These are phyloP conservation scores for Zygotorulaspora mrakii DNA, from an alignment of 1,139 yeast genomes.

Conservation along the genomic window DNA sequence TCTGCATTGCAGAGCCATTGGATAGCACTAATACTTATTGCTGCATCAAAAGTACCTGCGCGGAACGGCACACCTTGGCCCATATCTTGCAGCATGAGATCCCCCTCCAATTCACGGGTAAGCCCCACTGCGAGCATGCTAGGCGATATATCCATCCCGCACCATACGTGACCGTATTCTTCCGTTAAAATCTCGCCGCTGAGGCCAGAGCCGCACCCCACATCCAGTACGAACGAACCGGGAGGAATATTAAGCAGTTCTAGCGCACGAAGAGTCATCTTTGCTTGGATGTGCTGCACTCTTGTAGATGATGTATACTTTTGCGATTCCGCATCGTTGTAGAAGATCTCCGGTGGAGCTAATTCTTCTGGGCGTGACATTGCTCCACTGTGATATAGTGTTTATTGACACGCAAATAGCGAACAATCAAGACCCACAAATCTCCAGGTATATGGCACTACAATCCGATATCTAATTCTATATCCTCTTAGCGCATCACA, in stretches of 20 bases:
- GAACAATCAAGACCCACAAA: no score
- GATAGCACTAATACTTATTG: slow-evolving; percentile 88
- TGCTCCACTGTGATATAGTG: no score
- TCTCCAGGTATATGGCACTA: no score
- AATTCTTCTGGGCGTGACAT: slow-evolving; percentile 98
- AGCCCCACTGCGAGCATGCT: slow-evolving; percentile 94
- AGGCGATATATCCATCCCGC: slow-evolving; percentile 95
- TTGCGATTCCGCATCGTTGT: slow-evolving; percentile 81
- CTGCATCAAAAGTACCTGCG: slow-evolving; percentile 97
- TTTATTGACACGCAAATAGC: no score
- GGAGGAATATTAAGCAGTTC: slow-evolving; percentile 72
- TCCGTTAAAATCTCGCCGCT: slow-evolving; percentile 92
- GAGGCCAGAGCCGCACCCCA: slow-evolving; percentile 97
- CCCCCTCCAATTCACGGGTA: slow-evolving; percentile 92
- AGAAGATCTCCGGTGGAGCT: slow-evolving; percentile 96
- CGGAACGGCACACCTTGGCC: slow-evolving; percentile 94
- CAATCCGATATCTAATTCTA: no score
- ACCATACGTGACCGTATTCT: slow-evolving; percentile 84
- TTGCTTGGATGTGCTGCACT: slow-evolving; percentile 96
- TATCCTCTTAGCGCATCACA: background rate
- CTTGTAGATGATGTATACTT: slow-evolving; percentile 92
- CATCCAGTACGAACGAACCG: slow-evolving; percentile 75
- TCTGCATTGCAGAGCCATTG: slow-evolving; percentile 99
- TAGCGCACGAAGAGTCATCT: slow-evolving; percentile 91
- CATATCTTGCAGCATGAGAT: slow-evolving; percentile 83